A percentile compares a stretch with the other conserved stretches of the same genome.
Evolutionary conservation across 208 protist species (phyloP).

Genomic region (Leishmania guyanensis): DNA sequence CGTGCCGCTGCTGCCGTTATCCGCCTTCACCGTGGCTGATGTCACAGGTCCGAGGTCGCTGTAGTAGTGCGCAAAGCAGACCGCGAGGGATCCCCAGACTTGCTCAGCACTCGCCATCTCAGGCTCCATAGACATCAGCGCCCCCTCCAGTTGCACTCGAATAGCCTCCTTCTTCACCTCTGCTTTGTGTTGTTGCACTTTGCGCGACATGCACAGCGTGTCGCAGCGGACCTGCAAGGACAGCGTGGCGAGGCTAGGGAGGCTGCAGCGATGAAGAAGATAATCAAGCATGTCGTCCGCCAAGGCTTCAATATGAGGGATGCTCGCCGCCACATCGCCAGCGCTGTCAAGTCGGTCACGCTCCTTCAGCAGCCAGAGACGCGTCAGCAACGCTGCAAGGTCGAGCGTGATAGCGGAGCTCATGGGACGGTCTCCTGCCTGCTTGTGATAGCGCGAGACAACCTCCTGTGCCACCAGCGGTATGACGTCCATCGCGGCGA

Average conservation of each 20-base stretch:
- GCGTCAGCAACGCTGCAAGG: constrained; percentile 66
- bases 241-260: constrained; percentile 58
- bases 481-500: constrained; percentile 71
- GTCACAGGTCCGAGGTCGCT: constrained; percentile 31
- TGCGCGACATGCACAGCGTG: constrained; percentile 33
- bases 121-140: constrained; percentile 55
- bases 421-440: constrained; percentile 24
- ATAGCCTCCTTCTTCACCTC: constrained; percentile 75
- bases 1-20: constrained; percentile 11
- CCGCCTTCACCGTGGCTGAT: constrained; percentile 2
- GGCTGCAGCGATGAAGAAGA: constrained; percentile 52
- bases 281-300: constrained; percentile 68
- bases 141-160: constrained; percentile 54
- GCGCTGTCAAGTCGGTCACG: constrained; percentile 46
- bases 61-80: constrained; percentile 77
- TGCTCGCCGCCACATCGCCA: constrained; percentile 62
- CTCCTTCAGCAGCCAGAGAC: constrained; percentile 62
- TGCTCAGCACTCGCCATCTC: constrained; percentile 55
- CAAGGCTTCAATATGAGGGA: constrained; percentile 61
- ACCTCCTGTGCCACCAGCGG: constrained; percentile 72
- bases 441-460: constrained; percentile 56
- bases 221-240: constrained; percentile 64
- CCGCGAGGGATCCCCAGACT: constrained; percentile 63
- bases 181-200: constrained; percentile 41
- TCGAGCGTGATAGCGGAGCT: constrained; percentile 57